phyloP scores from a whole-genome alignment of 495 filamentous ascomycete species.

The Tetracladium marchalianum region DNA sequence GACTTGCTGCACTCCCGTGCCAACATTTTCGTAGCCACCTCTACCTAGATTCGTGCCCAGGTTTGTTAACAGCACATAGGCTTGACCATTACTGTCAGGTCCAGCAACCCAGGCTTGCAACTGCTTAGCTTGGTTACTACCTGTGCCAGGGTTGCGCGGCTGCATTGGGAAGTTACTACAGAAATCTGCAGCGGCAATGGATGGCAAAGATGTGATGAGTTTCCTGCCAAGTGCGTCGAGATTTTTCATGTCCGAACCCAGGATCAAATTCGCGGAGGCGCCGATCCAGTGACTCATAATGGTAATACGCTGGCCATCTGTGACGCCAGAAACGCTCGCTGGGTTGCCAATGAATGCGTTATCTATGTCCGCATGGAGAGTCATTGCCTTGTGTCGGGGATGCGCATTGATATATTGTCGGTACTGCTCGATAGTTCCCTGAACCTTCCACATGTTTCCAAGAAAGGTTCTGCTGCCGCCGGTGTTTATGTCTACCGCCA shows the following conservation, averaged over 20 bases:
- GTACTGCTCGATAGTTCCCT: constrained; percentile 25
- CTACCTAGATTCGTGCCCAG: constrained; percentile 21
- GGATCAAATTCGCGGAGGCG: constrained; percentile 22
- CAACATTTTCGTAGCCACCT: constrained; percentile 16
- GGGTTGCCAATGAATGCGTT: constrained; percentile 21
- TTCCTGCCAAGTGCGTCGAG: constrained; percentile 19
- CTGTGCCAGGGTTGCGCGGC: constrained; percentile 21
- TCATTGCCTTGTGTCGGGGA: constrained; percentile 15
- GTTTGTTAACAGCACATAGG: constrained; percentile 21
- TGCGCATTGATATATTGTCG: constrained; percentile 20
- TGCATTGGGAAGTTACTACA: constrained; percentile 21
- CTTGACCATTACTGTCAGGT: constrained; percentile 9
- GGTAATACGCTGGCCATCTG: constrained; percentile 18
- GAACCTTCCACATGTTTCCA: constrained; percentile 20
- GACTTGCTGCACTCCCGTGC: constrained; percentile 14
- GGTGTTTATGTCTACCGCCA: constrained; percentile 23
- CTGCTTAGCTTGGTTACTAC: constrained; percentile 17
- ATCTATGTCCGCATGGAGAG: constrained; percentile 24
- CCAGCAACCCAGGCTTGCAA: constrained; percentile 26
- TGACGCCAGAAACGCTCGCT: constrained; percentile 19
- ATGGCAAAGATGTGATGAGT: constrained; percentile 12
- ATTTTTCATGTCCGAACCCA: constrained; percentile 21
- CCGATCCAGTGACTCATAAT: constrained; percentile 26
- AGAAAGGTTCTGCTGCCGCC: constrained; percentile 18
- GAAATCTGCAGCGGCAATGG: constrained; percentile 16